Conservation (phyloP, 345 rosid genomes). For the Brassica nigra region DNA sequence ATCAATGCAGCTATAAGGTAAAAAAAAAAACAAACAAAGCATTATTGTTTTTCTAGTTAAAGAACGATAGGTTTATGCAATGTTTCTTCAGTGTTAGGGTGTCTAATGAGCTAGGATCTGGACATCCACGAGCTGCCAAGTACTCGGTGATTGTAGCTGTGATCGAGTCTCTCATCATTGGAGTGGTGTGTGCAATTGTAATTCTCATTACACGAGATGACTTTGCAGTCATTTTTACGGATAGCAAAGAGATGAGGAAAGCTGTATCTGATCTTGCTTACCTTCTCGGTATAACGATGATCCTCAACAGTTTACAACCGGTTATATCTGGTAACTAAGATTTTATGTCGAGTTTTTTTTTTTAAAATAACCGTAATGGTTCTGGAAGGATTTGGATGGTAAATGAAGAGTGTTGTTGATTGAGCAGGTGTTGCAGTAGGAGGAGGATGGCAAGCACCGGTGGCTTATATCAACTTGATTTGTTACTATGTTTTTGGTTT, state of each 20-base stretch:
- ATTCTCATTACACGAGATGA: slow-evolving; percentile 58
- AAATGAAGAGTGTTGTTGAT: background rate
- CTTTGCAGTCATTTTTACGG: slow-evolving; percentile 72
- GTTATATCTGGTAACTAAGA: slow-evolving; percentile 68
- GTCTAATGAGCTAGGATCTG: slow-evolving; percentile 91
- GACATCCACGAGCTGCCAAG: slow-evolving; percentile 83
- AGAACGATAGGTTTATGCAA: background rate
- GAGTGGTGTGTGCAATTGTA: slow-evolving; percentile 50
- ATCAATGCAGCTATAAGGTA: slow-evolving; percentile 93
- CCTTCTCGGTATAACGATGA: slow-evolving; percentile 80
- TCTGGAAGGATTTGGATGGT: background rate
- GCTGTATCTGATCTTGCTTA: slow-evolving; percentile 69
- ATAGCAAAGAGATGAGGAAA: slow-evolving; percentile 53
- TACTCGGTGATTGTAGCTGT: slow-evolving; percentile 68
- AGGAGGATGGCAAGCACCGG: slow-evolving; percentile 96
- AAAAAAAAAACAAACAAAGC: background rate
- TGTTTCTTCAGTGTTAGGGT: slow-evolving; percentile 60
- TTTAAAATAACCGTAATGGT: background rate
- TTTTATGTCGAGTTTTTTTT: background rate
- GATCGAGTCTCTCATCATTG: slow-evolving; percentile 66
- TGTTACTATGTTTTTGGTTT: slow-evolving; percentile 72
- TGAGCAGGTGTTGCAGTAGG: slow-evolving; percentile 86
- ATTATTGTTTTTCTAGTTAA: background rate
- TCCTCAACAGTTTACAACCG: slow-evolving; percentile 83
- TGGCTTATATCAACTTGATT: slow-evolving; percentile 84